Percentiles rank a stretch among this genome's conserved stretches.
Conservation (phyloP, 495 filamentous ascomycete species). For the Daldinia grandis region DNA sequence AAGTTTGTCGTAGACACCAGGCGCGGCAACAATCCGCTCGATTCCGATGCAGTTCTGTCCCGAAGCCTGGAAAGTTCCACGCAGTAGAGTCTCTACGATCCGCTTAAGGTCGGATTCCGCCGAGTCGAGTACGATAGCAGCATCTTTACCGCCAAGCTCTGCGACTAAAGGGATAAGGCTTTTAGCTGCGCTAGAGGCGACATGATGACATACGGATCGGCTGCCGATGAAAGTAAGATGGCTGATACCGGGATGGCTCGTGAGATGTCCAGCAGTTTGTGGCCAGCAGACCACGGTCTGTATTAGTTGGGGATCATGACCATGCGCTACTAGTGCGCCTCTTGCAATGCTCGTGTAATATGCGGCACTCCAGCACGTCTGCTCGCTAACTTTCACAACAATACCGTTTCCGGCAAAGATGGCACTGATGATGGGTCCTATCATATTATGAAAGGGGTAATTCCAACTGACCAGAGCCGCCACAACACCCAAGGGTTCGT, state of each 20-base stretch:
- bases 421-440: conserved; percentile 88
- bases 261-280: conserved; percentile 79
- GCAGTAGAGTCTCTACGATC: conserved; percentile 82
- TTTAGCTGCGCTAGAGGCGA: conserved; percentile 85
- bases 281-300: conserved; percentile 91
- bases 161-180: conserved; percentile 82
- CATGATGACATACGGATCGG: conserved; percentile 83
- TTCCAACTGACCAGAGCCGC: conserved; percentile 97
- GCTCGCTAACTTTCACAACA: conserved; percentile 90
- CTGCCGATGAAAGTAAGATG: conserved; percentile 99
- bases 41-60: conserved; percentile 99
- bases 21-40: conserved; percentile 87
- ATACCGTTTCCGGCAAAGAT: conserved; percentile 94
- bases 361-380: conserved; percentile 85
- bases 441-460: conserved; percentile 93
- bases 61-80: conserved; percentile 94
- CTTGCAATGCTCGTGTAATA: conserved; percentile 83
- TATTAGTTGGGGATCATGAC: conserved; percentile 82
- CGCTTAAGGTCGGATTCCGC: conserved; percentile 69
- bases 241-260: conserved; percentile 80
- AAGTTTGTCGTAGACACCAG: conserved; percentile 75
- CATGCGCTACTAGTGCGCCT: conserved; percentile 81
- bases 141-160: conserved; percentile 96
- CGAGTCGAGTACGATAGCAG: conserved; percentile 88
- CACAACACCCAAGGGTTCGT: conserved; percentile 93